Conservation (phyloP, 371 early-diverging fungal genomes). For the Mucor mucedo region DNA sequence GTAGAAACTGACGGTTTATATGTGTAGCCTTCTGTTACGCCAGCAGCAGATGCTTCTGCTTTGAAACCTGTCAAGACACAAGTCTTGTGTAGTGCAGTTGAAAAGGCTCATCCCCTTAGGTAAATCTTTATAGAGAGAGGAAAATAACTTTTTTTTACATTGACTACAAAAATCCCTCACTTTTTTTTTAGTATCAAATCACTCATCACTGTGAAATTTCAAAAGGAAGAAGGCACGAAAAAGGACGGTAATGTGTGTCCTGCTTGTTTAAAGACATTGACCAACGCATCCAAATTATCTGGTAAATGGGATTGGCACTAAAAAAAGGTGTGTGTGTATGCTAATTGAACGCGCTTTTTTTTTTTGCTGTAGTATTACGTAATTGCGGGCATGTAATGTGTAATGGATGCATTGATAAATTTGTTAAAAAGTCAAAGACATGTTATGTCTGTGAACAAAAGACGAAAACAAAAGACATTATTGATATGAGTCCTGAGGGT, state of each 20-base stretch:
- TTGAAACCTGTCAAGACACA: conserved; percentile 57
- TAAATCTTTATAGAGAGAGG: not conserved
- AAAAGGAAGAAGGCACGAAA: conserved; percentile 41
- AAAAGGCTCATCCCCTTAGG: conserved; percentile 70
- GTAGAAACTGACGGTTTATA: too few relatives aligned
- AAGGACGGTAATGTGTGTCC: conserved; percentile 69
- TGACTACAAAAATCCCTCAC: too few relatives aligned
- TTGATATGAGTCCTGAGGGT: conserved; percentile 83
- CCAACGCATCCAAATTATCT: conserved; percentile 75
- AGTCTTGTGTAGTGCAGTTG: conserved; percentile 73
- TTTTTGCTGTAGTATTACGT: conserved; percentile 61
- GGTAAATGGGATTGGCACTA: conserved; percentile 41
- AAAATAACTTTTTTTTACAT: too few relatives aligned
- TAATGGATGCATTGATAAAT: conserved; percentile 75
- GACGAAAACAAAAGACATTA: conserved; percentile 72
- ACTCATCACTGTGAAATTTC: conserved; percentile 77
- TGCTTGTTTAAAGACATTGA: conserved; percentile 81
- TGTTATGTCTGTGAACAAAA: conserved; percentile 87
- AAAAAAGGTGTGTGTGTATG: not conserved
- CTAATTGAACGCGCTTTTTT: not conserved
- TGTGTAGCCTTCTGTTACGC: conserved; percentile 75
- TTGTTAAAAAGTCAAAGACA: conserved; percentile 72
- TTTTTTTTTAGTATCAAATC: conserved; percentile 61
- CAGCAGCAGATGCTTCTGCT: conserved; percentile 66
- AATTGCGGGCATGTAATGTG: conserved; percentile 91